phyloP scores from a whole-genome alignment of 208 protist species.

The Porcisia deanei region DNA sequence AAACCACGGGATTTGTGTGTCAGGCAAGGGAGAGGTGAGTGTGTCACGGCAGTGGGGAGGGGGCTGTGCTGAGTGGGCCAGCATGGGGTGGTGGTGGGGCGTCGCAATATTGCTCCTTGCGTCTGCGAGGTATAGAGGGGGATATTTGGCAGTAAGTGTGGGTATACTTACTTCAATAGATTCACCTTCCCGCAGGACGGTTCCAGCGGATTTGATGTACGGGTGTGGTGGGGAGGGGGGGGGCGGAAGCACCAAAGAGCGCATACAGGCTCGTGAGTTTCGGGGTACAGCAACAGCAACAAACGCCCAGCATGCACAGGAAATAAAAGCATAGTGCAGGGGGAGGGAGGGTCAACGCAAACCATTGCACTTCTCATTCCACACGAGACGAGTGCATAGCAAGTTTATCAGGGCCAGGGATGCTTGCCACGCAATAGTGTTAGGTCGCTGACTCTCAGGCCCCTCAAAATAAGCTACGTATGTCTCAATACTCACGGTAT shows the following conservation, averaged over 20 bases:
- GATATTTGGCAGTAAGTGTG: neutral
- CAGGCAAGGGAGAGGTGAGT: neutral
- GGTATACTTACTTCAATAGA: too few species aligned
- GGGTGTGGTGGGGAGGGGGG: neutral
- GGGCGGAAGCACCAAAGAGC: neutral
- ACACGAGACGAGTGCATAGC: neutral
- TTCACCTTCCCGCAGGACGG: neutral
- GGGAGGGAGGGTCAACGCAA: neutral
- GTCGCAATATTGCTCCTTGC: neutral
- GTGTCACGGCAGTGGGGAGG: neutral
- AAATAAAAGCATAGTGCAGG: neutral
- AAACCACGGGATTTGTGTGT: neutral
- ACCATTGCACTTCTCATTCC: neutral
- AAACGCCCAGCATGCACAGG: neutral
- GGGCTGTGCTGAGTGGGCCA: neutral
- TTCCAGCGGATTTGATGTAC: neutral
- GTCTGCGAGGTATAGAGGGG: neutral
- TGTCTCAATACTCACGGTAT: slow-evolving; percentile 14
- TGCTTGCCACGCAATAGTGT: neutral
- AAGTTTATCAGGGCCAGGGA: neutral
- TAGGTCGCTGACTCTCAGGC: neutral
- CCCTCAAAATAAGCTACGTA: neutral
- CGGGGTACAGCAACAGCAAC: neutral
- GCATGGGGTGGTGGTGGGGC: neutral
- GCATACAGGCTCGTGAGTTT: neutral